Evolutionary conservation across 2,329 filamentous ascomycete species (phyloP).

Genomic region (Ophiostoma sp.): DNA sequence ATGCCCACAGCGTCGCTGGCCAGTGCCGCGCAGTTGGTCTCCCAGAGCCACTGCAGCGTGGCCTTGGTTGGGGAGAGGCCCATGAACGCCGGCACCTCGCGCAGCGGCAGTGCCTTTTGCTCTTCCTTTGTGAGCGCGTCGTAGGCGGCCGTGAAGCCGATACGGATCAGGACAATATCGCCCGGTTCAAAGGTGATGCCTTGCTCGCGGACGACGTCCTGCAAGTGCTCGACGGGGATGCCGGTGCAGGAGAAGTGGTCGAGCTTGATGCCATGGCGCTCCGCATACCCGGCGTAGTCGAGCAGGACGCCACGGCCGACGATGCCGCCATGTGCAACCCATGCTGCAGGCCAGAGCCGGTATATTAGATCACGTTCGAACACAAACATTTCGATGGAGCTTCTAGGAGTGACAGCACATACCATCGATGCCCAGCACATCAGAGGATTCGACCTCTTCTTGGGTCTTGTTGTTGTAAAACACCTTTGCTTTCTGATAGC

Average conservation of each 20-base stretch:
- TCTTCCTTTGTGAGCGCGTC: conserved; percentile 31
- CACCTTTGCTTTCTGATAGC: conserved; percentile 43
- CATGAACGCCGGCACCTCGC: conserved; percentile 28
- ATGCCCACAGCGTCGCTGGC: conserved; percentile 48
- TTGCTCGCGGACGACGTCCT: conserved; percentile 38
- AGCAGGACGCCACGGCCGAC: conserved; percentile 49
- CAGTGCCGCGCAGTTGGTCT: conserved; percentile 46
- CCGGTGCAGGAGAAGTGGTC: conserved; percentile 27
- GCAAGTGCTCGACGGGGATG: conserved; percentile 35
- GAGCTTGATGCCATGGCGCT: conserved; percentile 25
- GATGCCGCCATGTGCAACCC: conserved; percentile 44
- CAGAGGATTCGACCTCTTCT: conserved; percentile 39
- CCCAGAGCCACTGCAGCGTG: conserved; percentile 48
- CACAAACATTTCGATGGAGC: background rate
- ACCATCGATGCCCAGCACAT: conserved; percentile 45
- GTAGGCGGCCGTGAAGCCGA: conserved; percentile 40
- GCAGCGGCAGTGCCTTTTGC: conserved; percentile 32
- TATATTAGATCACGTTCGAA: too few species aligned
- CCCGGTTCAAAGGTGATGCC: conserved; percentile 39
- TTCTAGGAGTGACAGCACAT: background rate
- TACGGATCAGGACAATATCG: conserved; percentile 45
- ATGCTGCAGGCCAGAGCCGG: conserved; percentile 8
- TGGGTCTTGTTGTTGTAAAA: conserved; percentile 46
- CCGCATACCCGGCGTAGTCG: conserved; percentile 38
- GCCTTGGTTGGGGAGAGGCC: conserved; percentile 43